phyloP scores from a whole-genome alignment of 192 early-diverging fungal genomes.

The Lobulomyces angularis region DNA sequence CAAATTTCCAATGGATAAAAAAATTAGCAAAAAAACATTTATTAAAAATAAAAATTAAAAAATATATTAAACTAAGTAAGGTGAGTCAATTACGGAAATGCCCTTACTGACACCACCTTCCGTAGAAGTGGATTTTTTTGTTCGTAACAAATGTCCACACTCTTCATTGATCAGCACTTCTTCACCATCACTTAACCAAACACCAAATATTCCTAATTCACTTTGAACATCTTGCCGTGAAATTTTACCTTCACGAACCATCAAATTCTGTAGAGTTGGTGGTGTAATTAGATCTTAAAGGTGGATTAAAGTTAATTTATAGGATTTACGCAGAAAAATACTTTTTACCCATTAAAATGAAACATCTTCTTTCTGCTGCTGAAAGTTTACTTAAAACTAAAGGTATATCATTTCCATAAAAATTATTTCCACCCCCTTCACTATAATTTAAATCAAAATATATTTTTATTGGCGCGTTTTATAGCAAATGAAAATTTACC shows the following conservation, averaged over 20 bases:
- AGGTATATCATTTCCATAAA: slow-evolving; percentile 78
- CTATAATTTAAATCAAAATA: too few species aligned
- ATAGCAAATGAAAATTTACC: slow-evolving; percentile 89
- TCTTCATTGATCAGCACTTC: slow-evolving; percentile 55
- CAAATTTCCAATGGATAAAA: too few species aligned
- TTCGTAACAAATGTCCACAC: slow-evolving; percentile 84
- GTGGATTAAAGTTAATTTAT: too few species aligned
- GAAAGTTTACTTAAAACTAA: slow-evolving; percentile 35
- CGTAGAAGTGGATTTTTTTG: slow-evolving; percentile 68
- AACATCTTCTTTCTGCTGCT: slow-evolving; percentile 59
- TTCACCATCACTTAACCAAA: slow-evolving; percentile 62
- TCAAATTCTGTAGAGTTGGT: slow-evolving; percentile 55
- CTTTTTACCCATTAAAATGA: slow-evolving; percentile 97
- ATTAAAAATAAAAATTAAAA: too few species aligned
- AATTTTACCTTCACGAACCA: slow-evolving; percentile 65
- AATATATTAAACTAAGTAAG: slow-evolving; percentile 62
- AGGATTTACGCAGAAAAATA: too few species aligned
- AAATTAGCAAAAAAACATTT: too few species aligned
- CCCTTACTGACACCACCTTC: slow-evolving; percentile 96
- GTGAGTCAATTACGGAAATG: slow-evolving; percentile 83
- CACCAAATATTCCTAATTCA: slow-evolving; percentile 88
- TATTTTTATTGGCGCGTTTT: too few species aligned
- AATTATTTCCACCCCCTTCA: too few species aligned
- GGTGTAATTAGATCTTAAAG: slow-evolving; percentile 82
- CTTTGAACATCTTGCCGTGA: slow-evolving; percentile 67